These are phyloP conservation scores for Morella rubra DNA, from an alignment of 306 rosid species.

Conservation along the genomic window DNA sequence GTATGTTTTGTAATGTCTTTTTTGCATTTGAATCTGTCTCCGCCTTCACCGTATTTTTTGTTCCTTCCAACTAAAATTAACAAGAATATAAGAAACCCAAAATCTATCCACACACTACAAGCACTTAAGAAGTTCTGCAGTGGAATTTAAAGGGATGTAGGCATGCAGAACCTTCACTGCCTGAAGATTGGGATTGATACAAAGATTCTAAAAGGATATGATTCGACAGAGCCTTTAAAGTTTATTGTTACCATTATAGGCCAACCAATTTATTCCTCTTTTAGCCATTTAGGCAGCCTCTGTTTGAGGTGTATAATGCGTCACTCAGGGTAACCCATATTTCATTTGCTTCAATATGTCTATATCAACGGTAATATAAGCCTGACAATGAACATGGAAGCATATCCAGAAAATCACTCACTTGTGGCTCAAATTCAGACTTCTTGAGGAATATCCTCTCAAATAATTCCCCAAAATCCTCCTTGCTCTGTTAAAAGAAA, in stretches of 20 bases:
- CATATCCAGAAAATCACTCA: constrained; percentile 39
- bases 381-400: background rate
- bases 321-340: background rate
- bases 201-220: constrained; percentile 16
- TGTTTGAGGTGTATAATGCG: background rate
- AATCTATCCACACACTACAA: background rate
- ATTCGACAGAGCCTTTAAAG: background rate
- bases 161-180: background rate
- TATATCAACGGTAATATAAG: background rate
- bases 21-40: constrained; percentile 58
- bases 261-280: background rate
- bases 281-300: background rate
- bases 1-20: constrained; percentile 52
- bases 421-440: constrained; percentile 63
- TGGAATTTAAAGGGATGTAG: background rate
- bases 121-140: constrained; percentile 8
- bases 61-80: constrained; percentile 39
- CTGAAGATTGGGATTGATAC: background rate
- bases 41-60: constrained; percentile 38
- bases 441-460: constrained; percentile 55
- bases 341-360: background rate
- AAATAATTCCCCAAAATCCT: constrained; percentile 49
- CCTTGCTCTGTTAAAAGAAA: constrained; percentile 55
- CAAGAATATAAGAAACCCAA: background rate
- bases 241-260: background rate